Base-by-base conservation (phyloP, 257 asterid genomes). In the Jaltomata sinuosa region DNA sequence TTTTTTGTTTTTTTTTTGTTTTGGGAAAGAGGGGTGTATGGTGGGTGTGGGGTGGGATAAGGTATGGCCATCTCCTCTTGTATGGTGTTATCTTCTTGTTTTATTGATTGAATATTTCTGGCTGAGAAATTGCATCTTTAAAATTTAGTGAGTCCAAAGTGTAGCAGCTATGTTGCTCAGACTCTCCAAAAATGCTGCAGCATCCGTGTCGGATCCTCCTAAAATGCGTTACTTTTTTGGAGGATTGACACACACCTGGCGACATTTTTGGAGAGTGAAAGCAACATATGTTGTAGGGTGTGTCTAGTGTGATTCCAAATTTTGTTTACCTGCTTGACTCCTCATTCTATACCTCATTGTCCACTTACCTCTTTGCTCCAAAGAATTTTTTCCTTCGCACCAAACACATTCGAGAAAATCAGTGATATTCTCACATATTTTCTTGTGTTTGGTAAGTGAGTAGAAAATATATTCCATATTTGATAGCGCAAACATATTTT, bases 21-120 rank as follows among this genome's bases (percentile, higher is more conserved):
- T 62, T 31, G 22, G 22, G 45, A 29, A 64, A 14, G 72, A 7
- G 76, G 76, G 76, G 25, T 31, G 25, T 15, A 14, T 27, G 38
- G 12, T 55, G 40, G 27, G 84, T 14, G 57, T 45, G 82, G 53
- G 22, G 54, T 79, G 47, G 78, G 31, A 19, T 19, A 38, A 27
- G 61, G 62, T 49, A 40, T 68, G 84, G 80, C 74, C 25, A 76
- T n/a, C 83, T 76, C 69, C 31, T 82, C 80, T 3, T 78, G 82
- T 47, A 82, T 82, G n/a, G 83, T 72, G 32, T 72, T 72, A 22
- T 72, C 21, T 42, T 71, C 53, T 71, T 38, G 53, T 71, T 71
- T 71, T 72, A n/a, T 72, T 22, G 32, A 22, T 72, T 15, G 11
- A 32, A 16, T 71, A 38, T 19, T 71, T 40, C 34, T 71, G 32